Percentiles rank a stretch among this genome's conserved stretches.
Conservation (phyloP, 2,329 filamentous ascomycete genomes). For the Bimuria novae-zelandiae region DNA sequence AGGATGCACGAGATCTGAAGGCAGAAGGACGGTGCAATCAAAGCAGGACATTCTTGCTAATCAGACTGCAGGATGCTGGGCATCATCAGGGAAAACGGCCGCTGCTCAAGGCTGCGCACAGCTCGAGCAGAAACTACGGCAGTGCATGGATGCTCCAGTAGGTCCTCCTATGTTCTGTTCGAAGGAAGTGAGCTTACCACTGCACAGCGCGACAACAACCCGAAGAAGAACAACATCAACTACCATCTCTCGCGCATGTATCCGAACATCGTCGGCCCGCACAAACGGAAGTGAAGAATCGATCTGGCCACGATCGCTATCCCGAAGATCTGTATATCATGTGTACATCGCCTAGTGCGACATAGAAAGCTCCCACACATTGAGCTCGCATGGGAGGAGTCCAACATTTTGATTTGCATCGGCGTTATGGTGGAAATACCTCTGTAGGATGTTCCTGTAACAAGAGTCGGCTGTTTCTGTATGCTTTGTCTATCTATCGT, state of each 20-base stretch:
- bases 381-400: conserved; percentile 25
- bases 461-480: conserved; percentile 11
- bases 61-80: conserved; percentile 72
- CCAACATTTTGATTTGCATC: conserved; percentile 12
- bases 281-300: conserved; percentile 63
- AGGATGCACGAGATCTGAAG: conserved; percentile 10
- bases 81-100: conserved; percentile 70
- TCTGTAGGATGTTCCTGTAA: conserved; percentile 11
- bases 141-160: conserved; percentile 82
- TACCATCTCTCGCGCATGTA: conserved; percentile 83
- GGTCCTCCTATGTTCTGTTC: conserved; percentile 35
- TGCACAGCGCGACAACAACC: conserved; percentile 58
- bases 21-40: neutral
- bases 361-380: conserved; percentile 13
- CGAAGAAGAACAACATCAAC: conserved; percentile 82
- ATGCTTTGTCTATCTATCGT: conserved; percentile 7
- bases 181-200: neutral
- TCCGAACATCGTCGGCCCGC: conserved; percentile 70
- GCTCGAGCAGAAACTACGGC: conserved; percentile 64
- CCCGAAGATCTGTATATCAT: conserved; percentile 2
- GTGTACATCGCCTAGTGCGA: conserved; percentile 3
- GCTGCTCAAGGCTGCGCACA: conserved; percentile 60
- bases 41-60: conserved; percentile 24
- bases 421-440: conserved; percentile 24
- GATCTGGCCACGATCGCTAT: neutral